Conservation (phyloP, 805 yeast species). For the Lipomyces kockii region DNA sequence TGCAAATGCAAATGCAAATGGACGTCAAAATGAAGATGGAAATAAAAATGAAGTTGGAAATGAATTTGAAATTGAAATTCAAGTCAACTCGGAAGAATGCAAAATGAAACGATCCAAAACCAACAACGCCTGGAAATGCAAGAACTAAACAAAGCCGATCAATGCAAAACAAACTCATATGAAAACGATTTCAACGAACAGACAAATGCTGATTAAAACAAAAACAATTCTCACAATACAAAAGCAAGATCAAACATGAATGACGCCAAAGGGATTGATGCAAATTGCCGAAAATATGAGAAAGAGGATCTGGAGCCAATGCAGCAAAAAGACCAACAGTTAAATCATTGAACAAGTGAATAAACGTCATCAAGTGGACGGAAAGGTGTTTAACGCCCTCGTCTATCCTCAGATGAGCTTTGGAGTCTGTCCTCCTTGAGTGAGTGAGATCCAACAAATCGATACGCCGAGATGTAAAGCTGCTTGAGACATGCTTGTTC, state of each 20-base stretch:
- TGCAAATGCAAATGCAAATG: neutral
- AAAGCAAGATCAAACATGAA: neutral
- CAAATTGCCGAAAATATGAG: neutral
- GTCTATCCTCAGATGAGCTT: neutral
- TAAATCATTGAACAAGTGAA: neutral
- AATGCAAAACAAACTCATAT: neutral
- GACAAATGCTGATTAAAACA: neutral
- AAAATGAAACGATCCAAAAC: neutral
- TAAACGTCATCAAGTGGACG: neutral
- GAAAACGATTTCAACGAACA: neutral
- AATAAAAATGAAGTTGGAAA: neutral
- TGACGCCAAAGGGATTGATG: too few relatives aligned
- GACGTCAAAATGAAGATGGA: neutral
- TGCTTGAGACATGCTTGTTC: neutral
- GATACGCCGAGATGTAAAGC: neutral
- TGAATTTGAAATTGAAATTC: neutral
- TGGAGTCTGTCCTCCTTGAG: neutral
- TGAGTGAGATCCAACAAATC: neutral
- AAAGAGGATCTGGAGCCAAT: neutral
- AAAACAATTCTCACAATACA: neutral
- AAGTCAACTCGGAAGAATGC: neutral
- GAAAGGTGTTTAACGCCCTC: neutral
- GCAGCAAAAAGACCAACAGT: neutral
- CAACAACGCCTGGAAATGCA: neutral
- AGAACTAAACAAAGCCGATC: neutral